Percentiles rank a stretch among this genome's conserved stretches.
These are phyloP conservation scores for Thermomucor indicae-seudaticae DNA, from an alignment of 371 early-diverging fungal genomes.

Conservation along the genomic window DNA sequence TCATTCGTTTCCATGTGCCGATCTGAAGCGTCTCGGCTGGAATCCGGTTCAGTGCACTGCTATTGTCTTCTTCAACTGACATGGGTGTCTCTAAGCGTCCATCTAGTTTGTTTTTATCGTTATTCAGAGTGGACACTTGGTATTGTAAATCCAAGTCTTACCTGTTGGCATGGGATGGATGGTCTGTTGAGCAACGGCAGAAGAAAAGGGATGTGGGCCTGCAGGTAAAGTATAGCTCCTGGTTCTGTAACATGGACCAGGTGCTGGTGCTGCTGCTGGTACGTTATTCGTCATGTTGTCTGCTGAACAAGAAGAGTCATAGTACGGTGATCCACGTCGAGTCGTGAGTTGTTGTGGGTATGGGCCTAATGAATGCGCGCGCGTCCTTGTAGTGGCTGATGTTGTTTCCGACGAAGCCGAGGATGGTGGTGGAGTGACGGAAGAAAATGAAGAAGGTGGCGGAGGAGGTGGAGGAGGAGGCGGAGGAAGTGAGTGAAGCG, in stretches of 20 bases:
- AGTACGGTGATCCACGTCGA: conserved; percentile 9
- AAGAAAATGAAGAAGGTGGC: conserved; percentile 26
- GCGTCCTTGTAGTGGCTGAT: conserved; percentile 13
- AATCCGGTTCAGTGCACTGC: conserved; percentile 10
- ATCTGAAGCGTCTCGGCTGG: conserved; percentile 64
- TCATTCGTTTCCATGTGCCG: conserved; percentile 77
- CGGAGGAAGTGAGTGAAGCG: conserved; percentile 10
- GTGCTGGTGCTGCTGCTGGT: conserved; percentile 3
- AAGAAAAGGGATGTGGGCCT: conserved; percentile 7
- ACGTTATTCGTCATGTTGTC: background rate
- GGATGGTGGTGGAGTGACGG: conserved; percentile 7
- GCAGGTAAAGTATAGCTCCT: conserved; percentile 17
- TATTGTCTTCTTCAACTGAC: conserved; percentile 11
- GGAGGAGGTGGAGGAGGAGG: conserved; percentile 24
- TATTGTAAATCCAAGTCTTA: background rate
- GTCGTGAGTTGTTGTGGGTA: conserved; percentile 22
- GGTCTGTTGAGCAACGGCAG: background rate
- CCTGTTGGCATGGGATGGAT: background rate
- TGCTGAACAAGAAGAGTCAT: background rate
- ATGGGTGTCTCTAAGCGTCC: conserved; percentile 23
- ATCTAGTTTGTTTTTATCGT: background rate
- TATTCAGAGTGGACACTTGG: background rate
- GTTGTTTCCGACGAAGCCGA: conserved; percentile 9
- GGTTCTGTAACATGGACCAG: conserved; percentile 8
- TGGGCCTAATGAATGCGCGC: conserved; percentile 38